Percentiles rank a stretch among this genome's conserved stretches.
phyloP scores from a whole-genome alignment of 768 basidiomycete species.

The Heimioporus sp. region DNA sequence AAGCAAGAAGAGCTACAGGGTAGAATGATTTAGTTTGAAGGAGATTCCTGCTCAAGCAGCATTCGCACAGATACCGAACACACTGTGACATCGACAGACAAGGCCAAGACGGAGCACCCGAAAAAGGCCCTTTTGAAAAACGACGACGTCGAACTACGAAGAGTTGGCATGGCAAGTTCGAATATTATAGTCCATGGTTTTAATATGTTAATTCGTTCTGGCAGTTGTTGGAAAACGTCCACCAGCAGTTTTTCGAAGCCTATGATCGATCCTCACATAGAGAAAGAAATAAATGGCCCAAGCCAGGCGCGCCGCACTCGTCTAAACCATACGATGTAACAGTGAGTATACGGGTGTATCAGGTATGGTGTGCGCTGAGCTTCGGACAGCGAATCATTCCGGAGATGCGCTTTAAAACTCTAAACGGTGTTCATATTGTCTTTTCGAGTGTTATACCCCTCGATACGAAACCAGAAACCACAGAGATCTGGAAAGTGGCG shows the following conservation, averaged over 20 bases:
- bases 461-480: constrained; percentile 74
- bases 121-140: constrained; percentile 83
- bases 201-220: not conserved
- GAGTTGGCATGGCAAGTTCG: constrained; percentile 67
- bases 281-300: constrained; percentile 28
- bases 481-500: constrained; percentile 84
- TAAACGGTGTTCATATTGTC: constrained; percentile 78
- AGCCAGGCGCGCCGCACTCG: constrained; percentile 22
- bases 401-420: constrained; percentile 66
- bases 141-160: constrained; percentile 76
- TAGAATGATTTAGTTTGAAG: constrained; percentile 26
- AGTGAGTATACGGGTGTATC: constrained; percentile 43
- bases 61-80: constrained; percentile 11
- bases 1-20: constrained; percentile 77
- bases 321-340: constrained; percentile 67
- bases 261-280: constrained; percentile 47
- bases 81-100: constrained; percentile 20
- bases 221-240: constrained; percentile 82
- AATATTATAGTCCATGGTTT: not conserved
- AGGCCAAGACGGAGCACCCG: constrained; percentile 40
- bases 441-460: constrained; percentile 96
- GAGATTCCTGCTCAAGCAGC: not conserved
- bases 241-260: constrained; percentile 68
- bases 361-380: not conserved
- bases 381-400: constrained; percentile 77